Evolutionary conservation across 495 filamentous ascomycete genomes (phyloP).

Genomic region (Lasiosphaeriaceae sp.): DNA sequence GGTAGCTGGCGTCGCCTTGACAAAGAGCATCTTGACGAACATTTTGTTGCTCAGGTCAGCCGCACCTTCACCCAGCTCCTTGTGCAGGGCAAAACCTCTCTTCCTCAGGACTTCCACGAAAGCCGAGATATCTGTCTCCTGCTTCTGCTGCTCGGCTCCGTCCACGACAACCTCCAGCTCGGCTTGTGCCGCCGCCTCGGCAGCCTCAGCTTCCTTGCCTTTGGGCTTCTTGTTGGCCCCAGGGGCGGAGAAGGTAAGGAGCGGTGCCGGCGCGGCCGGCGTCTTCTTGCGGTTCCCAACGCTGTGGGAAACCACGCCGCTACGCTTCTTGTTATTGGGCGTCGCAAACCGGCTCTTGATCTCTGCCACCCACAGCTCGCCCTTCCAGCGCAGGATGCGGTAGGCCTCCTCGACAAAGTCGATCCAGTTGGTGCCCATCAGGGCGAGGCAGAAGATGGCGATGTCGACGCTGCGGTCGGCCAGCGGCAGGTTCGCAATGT

Average conservation of each 20-base stretch:
- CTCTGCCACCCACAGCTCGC: constrained; percentile 94
- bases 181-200: constrained; percentile 43
- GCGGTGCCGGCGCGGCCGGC: background rate
- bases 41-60: constrained; percentile 89
- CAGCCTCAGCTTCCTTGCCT: constrained; percentile 25
- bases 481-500: constrained; percentile 79
- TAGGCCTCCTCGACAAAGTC: constrained; percentile 94
- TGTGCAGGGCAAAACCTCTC: constrained; percentile 73
- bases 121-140: constrained; percentile 80
- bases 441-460: constrained; percentile 86
- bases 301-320: constrained; percentile 57
- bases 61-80: constrained; percentile 46
- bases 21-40: constrained; percentile 95
- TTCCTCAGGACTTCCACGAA: constrained; percentile 78
- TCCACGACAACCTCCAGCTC: constrained; percentile 52
- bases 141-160: constrained; percentile 43
- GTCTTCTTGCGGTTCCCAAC: constrained; percentile 52
- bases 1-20: constrained; percentile 66
- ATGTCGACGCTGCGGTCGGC: constrained; percentile 71
- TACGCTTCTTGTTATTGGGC: constrained; percentile 30
- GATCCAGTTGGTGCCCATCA: constrained; percentile 99
- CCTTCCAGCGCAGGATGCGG: constrained; percentile 81
- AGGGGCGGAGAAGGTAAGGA: background rate
- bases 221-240: constrained; percentile 51
- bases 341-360: constrained; percentile 87